Evolutionary conservation across 2,329 filamentous ascomycete species (phyloP), one percentile per base, ranked within the genome.

Genomic region (Fusarium sp.): DNA sequence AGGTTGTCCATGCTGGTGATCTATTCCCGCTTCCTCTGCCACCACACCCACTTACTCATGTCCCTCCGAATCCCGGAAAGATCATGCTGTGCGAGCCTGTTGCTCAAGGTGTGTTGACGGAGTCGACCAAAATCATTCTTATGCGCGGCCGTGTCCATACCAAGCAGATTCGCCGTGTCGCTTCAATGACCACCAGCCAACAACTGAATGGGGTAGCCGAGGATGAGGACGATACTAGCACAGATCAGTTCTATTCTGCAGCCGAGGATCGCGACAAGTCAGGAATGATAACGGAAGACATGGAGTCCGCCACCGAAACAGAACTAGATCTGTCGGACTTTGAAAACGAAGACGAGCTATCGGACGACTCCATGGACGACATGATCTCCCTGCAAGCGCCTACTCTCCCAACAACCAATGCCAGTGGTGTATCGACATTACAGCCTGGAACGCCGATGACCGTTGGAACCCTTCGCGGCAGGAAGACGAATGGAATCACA

Each of bases 71-170:
- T 43, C 93, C 94, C 0, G 96, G 93, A 43, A 94, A 91, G 80
- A 92, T 98, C 65, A 90, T 93, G 49, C 89, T 97, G n/a, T 98
- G 94, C 77, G 96, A 99, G 78, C 96, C 96, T 11, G 94, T 98
- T 18, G 89, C 93, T 8, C 96, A 99, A 79, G 96, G 96, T 11
- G 79, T 96, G 7, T 78, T 99, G 48, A 86, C 90, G 11, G 86
- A 93, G 1, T 86, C 84, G 14, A 99, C 94, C 18, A 94, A 92
- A 74, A 93, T 99, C 60, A 90, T 99, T 25, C 84, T 98, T 23
- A 90, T 92, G 49, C 86, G 87, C 26, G 87, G 89, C 7, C 87
- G 84, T 71, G 84, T 83, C 25, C 86, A 88, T 61, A 77, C 76
- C 75, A 90, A 88, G 81, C 85, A 77, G 77, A 80, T 76, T 73